Conservation (phyloP, 2,329 filamentous ascomycete species). For the Sodiomyces alkalinus region DNA sequence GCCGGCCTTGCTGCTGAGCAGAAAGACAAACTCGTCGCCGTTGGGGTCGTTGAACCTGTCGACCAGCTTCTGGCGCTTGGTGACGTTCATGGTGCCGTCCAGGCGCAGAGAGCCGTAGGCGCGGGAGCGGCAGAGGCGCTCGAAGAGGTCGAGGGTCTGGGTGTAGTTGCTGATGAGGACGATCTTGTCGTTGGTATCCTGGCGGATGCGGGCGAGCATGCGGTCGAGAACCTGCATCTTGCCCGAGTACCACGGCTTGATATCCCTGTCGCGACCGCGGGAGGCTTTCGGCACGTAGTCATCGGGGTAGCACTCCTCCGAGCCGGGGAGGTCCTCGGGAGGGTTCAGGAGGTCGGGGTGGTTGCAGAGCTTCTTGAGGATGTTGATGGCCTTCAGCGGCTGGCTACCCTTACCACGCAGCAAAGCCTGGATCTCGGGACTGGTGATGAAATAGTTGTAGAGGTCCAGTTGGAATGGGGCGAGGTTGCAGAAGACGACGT, state of each 20-base stretch:
- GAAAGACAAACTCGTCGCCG: constrained; percentile 79
- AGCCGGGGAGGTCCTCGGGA: constrained; percentile 70
- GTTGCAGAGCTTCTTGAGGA: constrained; percentile 97
- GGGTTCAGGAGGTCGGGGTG: constrained; percentile 87
- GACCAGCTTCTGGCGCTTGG: constrained; percentile 90
- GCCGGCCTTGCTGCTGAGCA: constrained; percentile 93
- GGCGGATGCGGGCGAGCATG: constrained; percentile 89
- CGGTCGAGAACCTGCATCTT: constrained; percentile 98
- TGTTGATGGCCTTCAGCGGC: constrained; percentile 87
- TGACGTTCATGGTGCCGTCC: constrained; percentile 95
- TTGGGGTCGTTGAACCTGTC: constrained; percentile 95
- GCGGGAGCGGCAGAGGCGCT: constrained; percentile 72
- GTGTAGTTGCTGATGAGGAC: constrained; percentile 98
- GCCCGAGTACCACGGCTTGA: constrained; percentile 92
- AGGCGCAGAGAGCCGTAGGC: constrained; percentile 77
- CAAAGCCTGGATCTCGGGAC: constrained; percentile 83
- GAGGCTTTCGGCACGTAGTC: constrained; percentile 82
- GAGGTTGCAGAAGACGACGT: constrained; percentile 94
- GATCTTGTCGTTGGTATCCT: constrained; percentile 97
- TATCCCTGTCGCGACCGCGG: constrained; percentile 76
- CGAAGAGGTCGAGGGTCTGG: constrained; percentile 87
- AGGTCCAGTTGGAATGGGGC: constrained; percentile 84
- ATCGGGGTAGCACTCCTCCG: constrained; percentile 64
- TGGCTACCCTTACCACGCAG: constrained; percentile 90
- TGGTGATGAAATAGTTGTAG: constrained; percentile 95